A percentile compares a stretch with the other conserved stretches of the same genome.
These are phyloP conservation scores for Vigna trinervia DNA, from an alignment of 306 rosid genomes.

Conservation along the genomic window DNA sequence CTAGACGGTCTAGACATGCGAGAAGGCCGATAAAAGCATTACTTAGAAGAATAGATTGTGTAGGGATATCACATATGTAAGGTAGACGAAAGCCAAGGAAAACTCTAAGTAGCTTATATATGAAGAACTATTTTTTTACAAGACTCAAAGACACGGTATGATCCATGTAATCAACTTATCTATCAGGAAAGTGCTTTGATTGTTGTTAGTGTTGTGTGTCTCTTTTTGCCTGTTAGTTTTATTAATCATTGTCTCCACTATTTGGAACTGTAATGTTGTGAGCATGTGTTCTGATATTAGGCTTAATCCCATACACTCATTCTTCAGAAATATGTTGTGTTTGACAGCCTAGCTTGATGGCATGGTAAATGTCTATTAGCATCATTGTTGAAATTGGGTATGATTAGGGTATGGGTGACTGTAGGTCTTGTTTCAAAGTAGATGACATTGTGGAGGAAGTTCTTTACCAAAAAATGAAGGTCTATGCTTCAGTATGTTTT, in stretches of 20 bases:
- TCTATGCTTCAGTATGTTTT: constrained; percentile 9
- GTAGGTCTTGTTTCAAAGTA: constrained; percentile 14
- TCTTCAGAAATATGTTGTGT: neutral
- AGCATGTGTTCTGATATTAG: neutral
- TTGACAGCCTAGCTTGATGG: no score
- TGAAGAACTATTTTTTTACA: neutral
- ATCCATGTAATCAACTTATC: neutral
- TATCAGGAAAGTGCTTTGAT: neutral
- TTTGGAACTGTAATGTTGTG: constrained; percentile 8
- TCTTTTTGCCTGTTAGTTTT: neutral
- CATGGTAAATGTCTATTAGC: no score
- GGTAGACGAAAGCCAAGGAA: neutral
- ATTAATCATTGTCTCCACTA: constrained; percentile 4
- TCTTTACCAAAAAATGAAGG: constrained; percentile 1
- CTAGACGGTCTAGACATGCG: neutral
- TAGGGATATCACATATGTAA: neutral
- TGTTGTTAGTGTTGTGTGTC: neutral
- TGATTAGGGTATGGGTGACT: constrained; percentile 11
- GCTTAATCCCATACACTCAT: neutral
- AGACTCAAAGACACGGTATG: neutral
- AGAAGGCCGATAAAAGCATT: neutral
- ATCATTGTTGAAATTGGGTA: neutral
- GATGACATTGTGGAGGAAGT: constrained; percentile 1
- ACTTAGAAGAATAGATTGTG: neutral
- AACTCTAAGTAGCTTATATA: neutral